These are phyloP conservation scores for Bombardia bombarda DNA, from an alignment of 495 filamentous ascomycete species.

Conservation along the genomic window DNA sequence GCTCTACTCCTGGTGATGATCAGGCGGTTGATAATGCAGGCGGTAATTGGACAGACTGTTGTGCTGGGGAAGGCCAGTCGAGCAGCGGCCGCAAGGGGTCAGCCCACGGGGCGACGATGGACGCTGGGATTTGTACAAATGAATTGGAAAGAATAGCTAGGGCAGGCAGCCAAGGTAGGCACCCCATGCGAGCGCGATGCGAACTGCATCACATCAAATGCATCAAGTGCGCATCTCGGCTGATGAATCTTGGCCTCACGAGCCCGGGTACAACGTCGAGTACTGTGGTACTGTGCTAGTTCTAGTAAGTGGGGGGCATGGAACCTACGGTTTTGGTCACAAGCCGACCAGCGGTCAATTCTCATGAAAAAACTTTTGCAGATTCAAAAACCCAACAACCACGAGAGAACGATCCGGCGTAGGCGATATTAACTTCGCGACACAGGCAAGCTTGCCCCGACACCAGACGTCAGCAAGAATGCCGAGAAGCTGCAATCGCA, in stretches of 20 bases:
- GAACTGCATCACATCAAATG: background rate
- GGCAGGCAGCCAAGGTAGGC: no score
- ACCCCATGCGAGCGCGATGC: no score
- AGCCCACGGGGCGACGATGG: constrained; percentile 15
- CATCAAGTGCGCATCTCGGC: background rate
- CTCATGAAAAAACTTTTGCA: constrained; percentile 15
- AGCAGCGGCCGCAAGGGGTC: constrained; percentile 13
- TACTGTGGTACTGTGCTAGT: background rate
- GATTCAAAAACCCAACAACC: constrained; percentile 18
- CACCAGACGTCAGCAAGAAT: constrained; percentile 21
- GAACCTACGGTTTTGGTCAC: no score
- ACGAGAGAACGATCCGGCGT: constrained; percentile 17
- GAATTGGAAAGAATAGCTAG: no score
- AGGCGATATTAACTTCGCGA: constrained; percentile 14
- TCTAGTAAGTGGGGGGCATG: background rate
- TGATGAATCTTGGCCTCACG: no score
- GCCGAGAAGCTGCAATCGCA: constrained; percentile 21
- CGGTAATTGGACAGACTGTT: constrained; percentile 6
- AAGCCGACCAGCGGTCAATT: constrained; percentile 12
- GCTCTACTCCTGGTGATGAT: no score
- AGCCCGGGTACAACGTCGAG: no score
- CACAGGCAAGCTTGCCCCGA: constrained; percentile 14
- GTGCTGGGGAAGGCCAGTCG: constrained; percentile 5
- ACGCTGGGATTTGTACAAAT: constrained; percentile 18
- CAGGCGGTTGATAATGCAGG: background rate